phyloP scores from a whole-genome alignment of 495 filamentous ascomycete genomes.

The Xylaria scruposa region DNA sequence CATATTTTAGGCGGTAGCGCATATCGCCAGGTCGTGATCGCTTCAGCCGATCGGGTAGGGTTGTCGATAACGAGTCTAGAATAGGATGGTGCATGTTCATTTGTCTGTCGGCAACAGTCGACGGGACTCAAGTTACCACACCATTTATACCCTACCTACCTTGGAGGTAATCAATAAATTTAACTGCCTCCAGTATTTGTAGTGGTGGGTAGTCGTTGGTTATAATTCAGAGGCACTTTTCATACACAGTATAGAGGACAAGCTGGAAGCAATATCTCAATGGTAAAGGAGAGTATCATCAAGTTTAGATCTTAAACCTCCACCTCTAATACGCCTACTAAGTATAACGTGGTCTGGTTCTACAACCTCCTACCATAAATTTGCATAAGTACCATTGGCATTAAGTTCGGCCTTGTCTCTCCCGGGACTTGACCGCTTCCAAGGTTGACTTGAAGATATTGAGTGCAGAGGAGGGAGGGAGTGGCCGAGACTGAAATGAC shows the following conservation, averaged over 20 bases:
- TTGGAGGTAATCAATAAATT: not conserved
- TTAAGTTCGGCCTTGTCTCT: not conserved
- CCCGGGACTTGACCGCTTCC: not conserved
- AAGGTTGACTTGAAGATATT: not conserved
- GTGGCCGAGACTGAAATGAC: conserved; percentile 18
- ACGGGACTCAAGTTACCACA: not conserved
- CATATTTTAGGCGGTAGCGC: not conserved
- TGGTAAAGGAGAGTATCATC: not conserved
- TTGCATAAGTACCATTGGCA: not conserved
- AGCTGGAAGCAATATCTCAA: no score
- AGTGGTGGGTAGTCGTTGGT: not conserved
- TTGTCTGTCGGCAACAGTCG: not conserved
- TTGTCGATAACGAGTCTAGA: not conserved
- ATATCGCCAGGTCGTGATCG: not conserved
- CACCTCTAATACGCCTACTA: not conserved
- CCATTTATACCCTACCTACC: not conserved
- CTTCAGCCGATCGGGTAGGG: not conserved
- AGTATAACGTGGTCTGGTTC: not conserved
- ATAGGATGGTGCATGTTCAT: not conserved
- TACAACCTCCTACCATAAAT: not conserved
- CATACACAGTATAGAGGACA: not conserved
- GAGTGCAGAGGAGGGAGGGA: not conserved
- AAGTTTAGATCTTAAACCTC: not conserved
- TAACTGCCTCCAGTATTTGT: not conserved
- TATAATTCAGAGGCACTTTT: not conserved